Base-by-base conservation (phyloP, 139 green algal species). In the Chlamydomonas applanata region DNA sequence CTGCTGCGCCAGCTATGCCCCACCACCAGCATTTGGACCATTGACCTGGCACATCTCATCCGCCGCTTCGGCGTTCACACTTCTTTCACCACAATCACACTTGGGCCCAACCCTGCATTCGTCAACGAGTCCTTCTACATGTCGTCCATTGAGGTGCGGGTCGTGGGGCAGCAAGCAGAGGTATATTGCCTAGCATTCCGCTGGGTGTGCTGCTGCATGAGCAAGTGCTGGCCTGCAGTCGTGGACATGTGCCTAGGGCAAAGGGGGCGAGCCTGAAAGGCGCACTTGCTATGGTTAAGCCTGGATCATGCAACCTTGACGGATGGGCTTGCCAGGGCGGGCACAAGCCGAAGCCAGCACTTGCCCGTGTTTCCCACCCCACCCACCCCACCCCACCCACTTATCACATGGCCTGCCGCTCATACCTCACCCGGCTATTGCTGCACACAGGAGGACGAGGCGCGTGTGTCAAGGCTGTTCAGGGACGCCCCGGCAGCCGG, bases 1-100 rank as follows among this genome's bases (percentile, higher is more conserved):
- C 67, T 72, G 24, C 62, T 97, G 62, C 71, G 76, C 0, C 63
- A 87, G 29, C 66, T 93, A 1, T 94, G 86, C 75, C 57, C 79
- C 16, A 94, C 84, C 25, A 90, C 77, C 27, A 97, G 92, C 70
- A 86, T 97, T 1, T 98, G 94, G 94, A 98, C 93, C 0, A 83
- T 98, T 5, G 94, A 98, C 81, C 78, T 98, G 20, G 94, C 94
- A 0, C 87, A 96, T 77, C 84, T 97, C 35, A 80, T 97, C 53
- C 82, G 87, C 0, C 75, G 74, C 67, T 95, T 93, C 54, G 86
- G 85, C 0, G 46, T 93, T 35, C 36, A 79, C 0, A 87, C 96
- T 17, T 76, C 67, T 1, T 91, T 96, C 73, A 70, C 80, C 40
- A 97, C 94, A 0, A 74, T 90, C 24, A 95, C 86, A 0, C 61